Evolutionary conservation across 176 grass and related monocot genomes (phyloP).

Genomic region (Oryza meyeriana): DNA sequence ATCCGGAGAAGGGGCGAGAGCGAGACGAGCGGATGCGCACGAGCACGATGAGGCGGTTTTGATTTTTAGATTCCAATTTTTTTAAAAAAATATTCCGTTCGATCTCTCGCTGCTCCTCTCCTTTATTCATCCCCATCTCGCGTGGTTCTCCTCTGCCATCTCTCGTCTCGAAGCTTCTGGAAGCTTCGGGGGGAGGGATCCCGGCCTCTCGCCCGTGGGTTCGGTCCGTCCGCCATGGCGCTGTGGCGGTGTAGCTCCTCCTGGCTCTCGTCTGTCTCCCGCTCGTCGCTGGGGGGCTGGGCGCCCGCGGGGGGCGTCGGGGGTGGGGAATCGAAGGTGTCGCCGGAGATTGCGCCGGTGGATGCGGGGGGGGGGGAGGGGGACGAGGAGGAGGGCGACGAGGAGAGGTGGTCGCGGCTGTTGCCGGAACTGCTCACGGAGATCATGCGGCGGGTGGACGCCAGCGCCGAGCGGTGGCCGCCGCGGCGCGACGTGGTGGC

Average conservation of each 20-base stretch:
- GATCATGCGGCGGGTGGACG: slow-evolving; percentile 73
- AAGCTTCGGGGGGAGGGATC: slow-evolving; percentile 13
- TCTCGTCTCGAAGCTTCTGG: slow-evolving; percentile 23
- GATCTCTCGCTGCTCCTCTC: background rate
- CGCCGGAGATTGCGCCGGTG: slow-evolving; percentile 40
- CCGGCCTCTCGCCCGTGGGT: too few species aligned
- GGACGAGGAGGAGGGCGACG: slow-evolving; percentile 42
- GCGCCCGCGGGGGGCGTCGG: slow-evolving; percentile 14
- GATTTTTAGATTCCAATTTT: background rate
- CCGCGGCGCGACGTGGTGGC: slow-evolving; percentile 70
- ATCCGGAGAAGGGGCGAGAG: background rate
- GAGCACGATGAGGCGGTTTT: background rate
- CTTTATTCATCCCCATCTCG: background rate
- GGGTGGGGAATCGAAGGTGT: slow-evolving; percentile 44
- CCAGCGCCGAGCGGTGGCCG: slow-evolving; percentile 77
- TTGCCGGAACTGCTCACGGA: slow-evolving; percentile 79
- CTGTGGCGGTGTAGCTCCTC: slow-evolving; percentile 58
- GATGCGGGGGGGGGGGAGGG: background rate
- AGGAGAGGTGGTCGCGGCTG: slow-evolving; percentile 68
- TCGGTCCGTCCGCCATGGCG: background rate
- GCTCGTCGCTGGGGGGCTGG: slow-evolving; percentile 38
- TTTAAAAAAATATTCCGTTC: too few species aligned
- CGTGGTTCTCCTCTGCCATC: background rate
- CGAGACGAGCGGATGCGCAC: background rate
- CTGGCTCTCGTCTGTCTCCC: slow-evolving; percentile 45